Base-by-base conservation (phyloP, 371 early-diverging fungal species). In the Lichtheimia corymbifera region DNA sequence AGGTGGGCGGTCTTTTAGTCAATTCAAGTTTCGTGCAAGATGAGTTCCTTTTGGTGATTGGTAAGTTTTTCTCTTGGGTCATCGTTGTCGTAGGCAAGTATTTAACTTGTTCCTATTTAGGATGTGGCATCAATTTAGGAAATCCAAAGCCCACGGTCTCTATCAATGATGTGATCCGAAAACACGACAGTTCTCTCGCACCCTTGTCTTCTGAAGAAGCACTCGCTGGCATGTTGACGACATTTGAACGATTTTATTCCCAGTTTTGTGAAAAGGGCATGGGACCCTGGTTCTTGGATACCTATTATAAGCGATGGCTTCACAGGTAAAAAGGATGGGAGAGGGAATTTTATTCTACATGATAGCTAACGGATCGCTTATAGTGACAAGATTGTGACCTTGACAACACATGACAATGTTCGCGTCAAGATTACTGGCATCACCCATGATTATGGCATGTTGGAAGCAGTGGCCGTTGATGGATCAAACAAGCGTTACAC, bases 1-100 rank as follows among this genome's bases (percentile, higher is more conserved):
- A 80, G 59, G 75, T 97, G 28, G 97, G 97, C 25, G 97, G 97
- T 0, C 81, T 95, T 6, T 73, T 97, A 14, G 91, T 95, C 30
- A 91, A 89, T 68, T 93, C 93, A 0, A 86, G 86, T 41, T 91
- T 84, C 75, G 68, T 72, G 41, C 67, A 79, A 22, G 81, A 87
- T 52, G 82, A 83, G 57, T 97, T 94, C 63, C 64, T 84, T n/a
- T 57, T 97, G 22, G 87, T 97, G 44, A 83, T 93, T 70, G 96
- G 93, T 82, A 83, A 74, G 69, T 52, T 15, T 15, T 0, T 55
- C 27, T 41, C n/a, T 20, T 22, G 22, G 22, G 12, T 41, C 22
- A 30, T 4, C 22, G 7, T 11, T n/a, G 1, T 22, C 11, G 15
- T 12, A 45, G 20, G 15, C 24, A 18, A 12, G 54, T 47, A 28